These are phyloP conservation scores for Oryza longistaminata DNA, from an alignment of 176 grass and related monocot genomes.

Conservation along the genomic window DNA sequence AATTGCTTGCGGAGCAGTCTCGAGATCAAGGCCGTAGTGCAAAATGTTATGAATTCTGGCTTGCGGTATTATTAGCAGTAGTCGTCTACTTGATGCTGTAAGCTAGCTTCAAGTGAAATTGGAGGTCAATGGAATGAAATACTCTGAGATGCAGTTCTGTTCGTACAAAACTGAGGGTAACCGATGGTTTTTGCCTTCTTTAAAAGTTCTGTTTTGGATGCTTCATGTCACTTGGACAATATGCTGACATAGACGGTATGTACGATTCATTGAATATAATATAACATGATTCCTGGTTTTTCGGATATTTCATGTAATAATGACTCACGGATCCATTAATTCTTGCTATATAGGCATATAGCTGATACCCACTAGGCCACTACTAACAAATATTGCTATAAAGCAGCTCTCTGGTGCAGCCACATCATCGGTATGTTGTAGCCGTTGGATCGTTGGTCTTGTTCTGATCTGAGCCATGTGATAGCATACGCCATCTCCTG, in stretches of 20 bases:
- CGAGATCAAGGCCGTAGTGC: background rate
- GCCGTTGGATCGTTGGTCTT: too few relatives aligned
- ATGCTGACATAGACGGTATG: background rate
- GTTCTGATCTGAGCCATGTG: too few relatives aligned
- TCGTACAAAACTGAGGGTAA: background rate
- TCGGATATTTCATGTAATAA: background rate
- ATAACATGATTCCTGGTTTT: background rate
- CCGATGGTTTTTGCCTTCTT: background rate
- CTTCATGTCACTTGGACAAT: background rate
- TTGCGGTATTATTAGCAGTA: background rate
- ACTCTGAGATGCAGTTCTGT: conserved; percentile 9
- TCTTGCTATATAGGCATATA: too few relatives aligned
- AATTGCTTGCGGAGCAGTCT: background rate
- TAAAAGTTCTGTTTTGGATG: background rate
- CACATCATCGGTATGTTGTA: too few relatives aligned
- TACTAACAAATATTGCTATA: too few relatives aligned
- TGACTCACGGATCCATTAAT: background rate
- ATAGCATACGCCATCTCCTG: too few relatives aligned
- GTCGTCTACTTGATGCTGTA: background rate
- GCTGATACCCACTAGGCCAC: too few relatives aligned
- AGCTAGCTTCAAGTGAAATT: background rate
- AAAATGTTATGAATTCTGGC: background rate
- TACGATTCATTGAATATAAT: conserved; percentile 3
- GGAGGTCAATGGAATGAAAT: background rate
- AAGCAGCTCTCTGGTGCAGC: too few relatives aligned